Conservation (phyloP, 2,329 filamentous ascomycete species). For the Fonsecaea nubica region DNA sequence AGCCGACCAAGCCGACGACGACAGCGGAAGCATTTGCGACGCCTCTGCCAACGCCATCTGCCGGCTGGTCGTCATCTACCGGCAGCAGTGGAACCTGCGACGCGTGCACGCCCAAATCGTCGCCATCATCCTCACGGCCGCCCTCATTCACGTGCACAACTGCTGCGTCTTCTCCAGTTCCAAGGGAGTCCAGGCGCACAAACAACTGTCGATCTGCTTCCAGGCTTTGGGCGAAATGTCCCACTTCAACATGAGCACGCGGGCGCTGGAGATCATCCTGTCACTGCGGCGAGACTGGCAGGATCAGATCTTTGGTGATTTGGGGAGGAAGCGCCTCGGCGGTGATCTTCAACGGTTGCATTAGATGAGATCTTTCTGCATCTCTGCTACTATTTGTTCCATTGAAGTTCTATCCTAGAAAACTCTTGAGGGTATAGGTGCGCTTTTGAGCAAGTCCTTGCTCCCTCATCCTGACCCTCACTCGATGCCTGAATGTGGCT, state of each 20-base stretch:
- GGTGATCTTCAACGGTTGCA: background rate
- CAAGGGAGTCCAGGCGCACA: conserved; percentile 47
- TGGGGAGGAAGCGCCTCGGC: conserved; percentile 3
- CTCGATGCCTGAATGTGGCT: background rate
- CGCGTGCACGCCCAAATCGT: conserved; percentile 14
- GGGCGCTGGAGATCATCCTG: conserved; percentile 5
- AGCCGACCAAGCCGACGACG: background rate
- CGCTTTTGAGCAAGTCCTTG: no score
- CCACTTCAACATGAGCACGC: conserved; percentile 9
- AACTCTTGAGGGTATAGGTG: background rate
- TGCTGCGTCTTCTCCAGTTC: conserved; percentile 34
- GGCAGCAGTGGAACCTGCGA: conserved; percentile 9
- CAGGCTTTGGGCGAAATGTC: conserved; percentile 31
- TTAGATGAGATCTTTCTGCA: background rate
- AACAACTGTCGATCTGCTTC: conserved; percentile 44
- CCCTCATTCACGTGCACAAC: conserved; percentile 16
- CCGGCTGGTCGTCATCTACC: conserved; percentile 3
- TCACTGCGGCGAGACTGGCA: conserved; percentile 13
- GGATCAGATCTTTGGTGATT: background rate
- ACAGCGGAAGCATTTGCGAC: conserved; percentile 9
- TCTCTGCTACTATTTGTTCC: background rate
- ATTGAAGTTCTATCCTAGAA: background rate
- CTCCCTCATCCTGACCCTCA: background rate
- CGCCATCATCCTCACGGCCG: conserved; percentile 10
- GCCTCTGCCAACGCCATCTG: conserved; percentile 15